Base-by-base conservation (phyloP, 345 rosid species). In the Linum tenue region DNA sequence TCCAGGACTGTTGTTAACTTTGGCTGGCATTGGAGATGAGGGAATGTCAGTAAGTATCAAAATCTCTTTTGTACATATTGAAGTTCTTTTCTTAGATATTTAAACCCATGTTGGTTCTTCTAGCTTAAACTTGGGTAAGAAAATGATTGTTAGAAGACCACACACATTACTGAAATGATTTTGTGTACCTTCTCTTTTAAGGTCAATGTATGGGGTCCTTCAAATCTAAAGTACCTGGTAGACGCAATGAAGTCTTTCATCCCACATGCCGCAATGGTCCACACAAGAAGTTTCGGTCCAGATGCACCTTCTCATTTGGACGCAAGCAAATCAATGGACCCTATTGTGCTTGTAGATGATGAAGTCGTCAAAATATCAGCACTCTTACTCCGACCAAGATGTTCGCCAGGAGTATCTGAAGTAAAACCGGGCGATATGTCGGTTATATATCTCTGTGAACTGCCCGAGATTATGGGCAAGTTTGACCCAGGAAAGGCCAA, bases 121-220 rank as follows among this genome's bases (percentile, higher is more conserved):
- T 48, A 48, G 3, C 14, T 48, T 48, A 48, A 48, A 44, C 10
- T 44, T 44, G 51, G 51, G 51, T 7, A 4, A 41, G 9, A 41
- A 41, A 41, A 4, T 41, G 44, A 66, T 3, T 62, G 59, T 11
- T 65, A 55, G 62, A 48, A 36, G 42, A 43, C 3, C 1, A 62
- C 38, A 67, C 40, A 31, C 8, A 39, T 64, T 37, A 17, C 55
- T 22, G 41, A 4, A 7, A 7, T 16, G 72, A 38, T 14, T 50
- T 4, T 56, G 37, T 44, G 53, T 37, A 39, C 5, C 76, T 38
- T 17, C 38, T 10, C 37, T 67, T 37, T 67, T 58, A 77, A 90
- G 99, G 95, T 92, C 70, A 92, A 92, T 64, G 65, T 92, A 56
- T 92, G 99, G 90, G 99, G 99, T 51, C 96, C 97, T 61, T 92